Evolutionary conservation across 2,329 filamentous ascomycete genomes (phyloP), one percentile per base, ranked within the genome.

Genomic region (Cercospora sp.): DNA sequence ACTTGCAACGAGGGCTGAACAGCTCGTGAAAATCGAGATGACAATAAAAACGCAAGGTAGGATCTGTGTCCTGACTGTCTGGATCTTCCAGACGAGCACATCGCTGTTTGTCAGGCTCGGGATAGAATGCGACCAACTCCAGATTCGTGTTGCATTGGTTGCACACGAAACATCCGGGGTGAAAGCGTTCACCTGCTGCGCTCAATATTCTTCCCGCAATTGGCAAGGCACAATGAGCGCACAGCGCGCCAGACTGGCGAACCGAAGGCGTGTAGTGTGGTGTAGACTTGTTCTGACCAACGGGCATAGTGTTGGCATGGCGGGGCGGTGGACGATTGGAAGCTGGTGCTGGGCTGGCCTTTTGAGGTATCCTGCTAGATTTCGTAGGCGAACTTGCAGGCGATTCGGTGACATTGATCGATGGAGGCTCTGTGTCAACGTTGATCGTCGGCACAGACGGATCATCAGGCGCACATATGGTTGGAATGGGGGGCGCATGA

Each of bases 1-100:
- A 93, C 82, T 95, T 95, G 85, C 95, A 99, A 51, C 93, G 89
- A 4, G 95, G 95, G 34, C 91, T 93, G 80, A 92, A 99, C 64
- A 91, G 84, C 81, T 99, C 95, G 80, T 99, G 95, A 87, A 94
- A 99, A 83, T 99, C 95, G n/a, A 99, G 87, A 78, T 98, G 94
- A 81, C 95, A 99, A 82, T 91, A 99, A 85, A 98, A 98, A 10
- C 94, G 89, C 57, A 92, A 82, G 10, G 88, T 85, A 43, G 87
- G 86, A 77, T 94, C 91, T 51, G 90, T 89, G 74, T 94, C 91
- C 49, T 80, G 76, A 30, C 67, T 69, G 63, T 77, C 77, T 3
- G 73, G 69, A 24, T 71, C 57, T 30, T 78, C 57, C 26, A 74
- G 57, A 28, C 95, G 90, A 61, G 90, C 90, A 1, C 81, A 81